Percentiles rank a stretch among this genome's conserved stretches.
Conservation (phyloP, 768 basidiomycete genomes). For the Hygrophoropsis aurantiaca region DNA sequence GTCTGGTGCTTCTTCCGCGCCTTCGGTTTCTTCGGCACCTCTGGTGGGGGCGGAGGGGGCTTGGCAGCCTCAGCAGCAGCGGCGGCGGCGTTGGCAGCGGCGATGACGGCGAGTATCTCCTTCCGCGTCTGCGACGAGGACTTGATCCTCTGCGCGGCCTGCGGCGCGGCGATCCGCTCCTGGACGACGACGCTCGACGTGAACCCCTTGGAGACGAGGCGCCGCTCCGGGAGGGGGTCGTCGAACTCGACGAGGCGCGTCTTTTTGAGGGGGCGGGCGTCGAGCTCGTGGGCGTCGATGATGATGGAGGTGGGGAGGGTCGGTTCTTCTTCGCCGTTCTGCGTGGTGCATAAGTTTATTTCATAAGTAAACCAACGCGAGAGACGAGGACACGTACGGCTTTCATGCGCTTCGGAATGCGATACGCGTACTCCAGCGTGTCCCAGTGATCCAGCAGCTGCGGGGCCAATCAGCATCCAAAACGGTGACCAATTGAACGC, state of each 20-base stretch:
- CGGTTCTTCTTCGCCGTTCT: slow-evolving; percentile 33
- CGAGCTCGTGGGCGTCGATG: slow-evolving; percentile 21
- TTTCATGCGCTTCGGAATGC: slow-evolving; percentile 77
- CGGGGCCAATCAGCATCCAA: slow-evolving; percentile 1
- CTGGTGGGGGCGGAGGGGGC: slow-evolving; percentile 11
- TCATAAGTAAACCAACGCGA: background rate
- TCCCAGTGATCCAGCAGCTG: slow-evolving; percentile 84
- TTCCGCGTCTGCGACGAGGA: slow-evolving; percentile 13
- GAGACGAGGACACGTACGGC: slow-evolving; percentile 27
- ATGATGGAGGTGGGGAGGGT: slow-evolving; percentile 12
- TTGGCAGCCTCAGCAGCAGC: slow-evolving; percentile 26
- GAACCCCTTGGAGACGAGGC: slow-evolving; percentile 3
- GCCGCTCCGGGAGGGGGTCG: slow-evolving; percentile 21
- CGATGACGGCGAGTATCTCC: slow-evolving; percentile 41
- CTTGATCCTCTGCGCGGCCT: background rate
- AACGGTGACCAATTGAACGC: background rate
- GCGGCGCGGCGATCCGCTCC: background rate
- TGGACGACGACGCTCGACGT: background rate
- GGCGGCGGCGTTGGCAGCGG: slow-evolving; percentile 36
- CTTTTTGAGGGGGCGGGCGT: slow-evolving; percentile 31
- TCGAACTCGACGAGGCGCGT: slow-evolving; percentile 24
- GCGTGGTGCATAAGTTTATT: background rate
- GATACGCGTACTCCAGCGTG: slow-evolving; percentile 70
- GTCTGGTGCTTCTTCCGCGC: slow-evolving; percentile 40
- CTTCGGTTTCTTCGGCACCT: slow-evolving; percentile 27